phyloP scores from a whole-genome alignment of 495 filamentous ascomycete species.

The Mytilinidion resinicola region DNA sequence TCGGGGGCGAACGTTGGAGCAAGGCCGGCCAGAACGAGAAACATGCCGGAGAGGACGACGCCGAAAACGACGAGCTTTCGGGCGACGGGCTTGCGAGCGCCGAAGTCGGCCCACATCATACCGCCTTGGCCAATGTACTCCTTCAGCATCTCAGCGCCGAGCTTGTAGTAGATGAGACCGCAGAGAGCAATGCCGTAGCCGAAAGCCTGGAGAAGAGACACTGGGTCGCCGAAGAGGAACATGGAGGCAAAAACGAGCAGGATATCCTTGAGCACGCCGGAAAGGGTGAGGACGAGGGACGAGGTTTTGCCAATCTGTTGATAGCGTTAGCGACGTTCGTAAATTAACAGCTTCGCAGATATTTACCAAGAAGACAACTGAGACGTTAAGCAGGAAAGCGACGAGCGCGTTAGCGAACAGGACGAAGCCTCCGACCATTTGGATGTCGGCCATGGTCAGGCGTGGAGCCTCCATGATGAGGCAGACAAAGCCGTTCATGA shows the following conservation, averaged over 20 bases:
- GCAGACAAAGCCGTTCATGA: slow-evolving; percentile 77
- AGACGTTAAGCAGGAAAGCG: slow-evolving; percentile 86
- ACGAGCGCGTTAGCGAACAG: slow-evolving; percentile 74
- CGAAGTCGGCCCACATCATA: slow-evolving; percentile 81
- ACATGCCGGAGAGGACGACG: slow-evolving; percentile 53
- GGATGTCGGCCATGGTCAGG: slow-evolving; percentile 64
- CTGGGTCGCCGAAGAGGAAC: slow-evolving; percentile 78
- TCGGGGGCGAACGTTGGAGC: slow-evolving; percentile 21
- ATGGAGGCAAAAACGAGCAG: slow-evolving; percentile 86
- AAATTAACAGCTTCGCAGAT: neutral
- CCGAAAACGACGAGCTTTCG: slow-evolving; percentile 70
- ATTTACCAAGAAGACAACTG: slow-evolving; percentile 88
- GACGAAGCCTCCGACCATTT: slow-evolving; percentile 64
- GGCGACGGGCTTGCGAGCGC: slow-evolving; percentile 61
- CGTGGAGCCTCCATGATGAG: slow-evolving; percentile 72
- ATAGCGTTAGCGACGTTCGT: slow-evolving; percentile 14
- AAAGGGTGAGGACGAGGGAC: slow-evolving; percentile 91
- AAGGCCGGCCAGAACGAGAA: slow-evolving; percentile 62
- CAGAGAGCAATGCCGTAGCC: slow-evolving; percentile 86
- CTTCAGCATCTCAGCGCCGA: slow-evolving; percentile 78
- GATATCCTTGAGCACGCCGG: slow-evolving; percentile 97
- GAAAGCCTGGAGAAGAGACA: slow-evolving; percentile 81
- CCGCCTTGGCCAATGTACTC: slow-evolving; percentile 63
- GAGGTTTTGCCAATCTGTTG: slow-evolving; percentile 92
- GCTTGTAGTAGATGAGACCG: slow-evolving; percentile 96